These are phyloP conservation scores for Pharus latifolius DNA, from an alignment of 176 grass and related monocot species.

Conservation along the genomic window DNA sequence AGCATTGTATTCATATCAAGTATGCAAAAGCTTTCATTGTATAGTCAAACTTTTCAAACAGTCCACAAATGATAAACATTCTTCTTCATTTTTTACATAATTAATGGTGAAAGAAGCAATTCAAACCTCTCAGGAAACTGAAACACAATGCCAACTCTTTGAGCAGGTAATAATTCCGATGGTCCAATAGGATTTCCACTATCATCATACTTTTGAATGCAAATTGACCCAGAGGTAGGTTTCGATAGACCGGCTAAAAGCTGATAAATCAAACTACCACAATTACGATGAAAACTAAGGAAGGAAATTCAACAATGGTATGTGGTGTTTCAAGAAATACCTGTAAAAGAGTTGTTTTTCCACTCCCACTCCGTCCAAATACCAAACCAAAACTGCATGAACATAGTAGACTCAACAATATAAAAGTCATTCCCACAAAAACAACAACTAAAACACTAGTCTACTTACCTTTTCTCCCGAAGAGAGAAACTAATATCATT, in stretches of 20 bases:
- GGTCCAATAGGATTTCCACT: slow-evolving; percentile 28
- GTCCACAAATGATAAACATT: background rate
- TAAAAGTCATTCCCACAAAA: background rate
- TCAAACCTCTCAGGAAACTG: slow-evolving; percentile 94
- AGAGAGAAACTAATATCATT: slow-evolving; percentile 62
- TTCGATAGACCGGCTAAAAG: slow-evolving; percentile 66
- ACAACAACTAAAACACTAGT: background rate
- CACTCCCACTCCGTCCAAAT: slow-evolving; percentile 80
- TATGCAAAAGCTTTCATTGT: background rate
- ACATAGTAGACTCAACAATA: background rate
- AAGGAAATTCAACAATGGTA: background rate
- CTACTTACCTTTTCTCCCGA: slow-evolving; percentile 51
- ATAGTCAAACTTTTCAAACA: background rate
- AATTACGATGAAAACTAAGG: background rate
- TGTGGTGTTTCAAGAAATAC: background rate
- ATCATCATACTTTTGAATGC: slow-evolving; percentile 49
- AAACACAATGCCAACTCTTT: slow-evolving; percentile 86
- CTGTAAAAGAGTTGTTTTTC: slow-evolving; percentile 97
- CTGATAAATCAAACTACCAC: slow-evolving; percentile 28
- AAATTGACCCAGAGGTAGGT: slow-evolving; percentile 61
- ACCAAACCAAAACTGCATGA: slow-evolving; percentile 81
- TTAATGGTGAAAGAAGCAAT: background rate
- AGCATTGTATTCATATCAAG: too few species aligned
- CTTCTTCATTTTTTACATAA: background rate
- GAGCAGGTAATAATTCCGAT: slow-evolving; percentile 41